Conservation (phyloP, 805 yeast species). For the Candida xyloterini region DNA sequence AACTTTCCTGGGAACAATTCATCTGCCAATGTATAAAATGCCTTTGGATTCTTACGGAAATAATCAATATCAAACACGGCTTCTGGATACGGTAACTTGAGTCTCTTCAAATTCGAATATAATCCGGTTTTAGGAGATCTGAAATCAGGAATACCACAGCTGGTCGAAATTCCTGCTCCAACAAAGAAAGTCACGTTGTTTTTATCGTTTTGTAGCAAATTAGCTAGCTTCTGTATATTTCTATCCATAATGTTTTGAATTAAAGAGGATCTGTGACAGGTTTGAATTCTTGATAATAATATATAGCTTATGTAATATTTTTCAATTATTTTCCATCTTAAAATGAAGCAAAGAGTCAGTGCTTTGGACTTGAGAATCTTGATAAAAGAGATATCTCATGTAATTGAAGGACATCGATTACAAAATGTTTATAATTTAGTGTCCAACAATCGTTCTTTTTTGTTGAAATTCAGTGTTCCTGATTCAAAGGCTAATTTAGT, state of each 20-base stretch:
- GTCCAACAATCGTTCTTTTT: slow-evolving; percentile 65
- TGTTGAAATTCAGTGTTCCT: slow-evolving; percentile 77
- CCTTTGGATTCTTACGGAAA: slow-evolving; percentile 70
- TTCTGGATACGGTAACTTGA: slow-evolving; percentile 86
- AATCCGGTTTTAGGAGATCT: slow-evolving; percentile 88
- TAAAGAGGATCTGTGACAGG: slow-evolving; percentile 5
- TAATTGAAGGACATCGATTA: slow-evolving; percentile 63
- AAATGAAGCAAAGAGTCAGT: slow-evolving; percentile 74
- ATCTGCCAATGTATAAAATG: slow-evolving; percentile 79
- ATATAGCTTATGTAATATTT: slow-evolving; percentile 1
- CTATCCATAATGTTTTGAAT: slow-evolving; percentile 20
- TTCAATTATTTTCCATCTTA: slow-evolving; percentile 1
- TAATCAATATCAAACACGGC: slow-evolving; percentile 92
- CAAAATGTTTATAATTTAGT: slow-evolving; percentile 83
- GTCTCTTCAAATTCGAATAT: slow-evolving; percentile 70
- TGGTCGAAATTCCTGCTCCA: slow-evolving; percentile 94
- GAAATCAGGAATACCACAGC: slow-evolving; percentile 95
- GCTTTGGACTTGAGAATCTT: slow-evolving; percentile 77
- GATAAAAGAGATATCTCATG: slow-evolving; percentile 57
- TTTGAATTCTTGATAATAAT: background rate
- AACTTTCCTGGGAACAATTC: slow-evolving; percentile 89
- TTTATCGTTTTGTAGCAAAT: slow-evolving; percentile 22
- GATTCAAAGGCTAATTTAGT: slow-evolving; percentile 75
- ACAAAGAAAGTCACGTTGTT: slow-evolving; percentile 60
- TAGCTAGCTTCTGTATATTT: slow-evolving; percentile 22